These are phyloP conservation scores for Chrysopogon serrulatus DNA, from an alignment of 176 grass and related monocot genomes.

Conservation along the genomic window DNA sequence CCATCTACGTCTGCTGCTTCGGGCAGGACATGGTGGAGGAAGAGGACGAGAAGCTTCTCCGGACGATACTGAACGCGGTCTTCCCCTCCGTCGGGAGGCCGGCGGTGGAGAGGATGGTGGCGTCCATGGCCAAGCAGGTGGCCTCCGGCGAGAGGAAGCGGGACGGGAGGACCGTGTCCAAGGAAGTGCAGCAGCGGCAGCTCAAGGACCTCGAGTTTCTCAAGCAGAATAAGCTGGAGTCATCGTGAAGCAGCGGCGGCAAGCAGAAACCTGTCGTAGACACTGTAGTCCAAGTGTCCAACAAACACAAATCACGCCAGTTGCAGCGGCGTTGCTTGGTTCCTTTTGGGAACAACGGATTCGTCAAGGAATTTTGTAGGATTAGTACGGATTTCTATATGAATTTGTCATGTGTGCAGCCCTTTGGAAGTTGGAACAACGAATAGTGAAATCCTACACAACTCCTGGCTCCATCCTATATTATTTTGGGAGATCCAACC, in stretches of 20 bases:
- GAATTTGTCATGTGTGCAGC: not conserved
- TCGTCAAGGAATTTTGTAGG: not conserved
- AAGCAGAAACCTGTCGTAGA: not conserved
- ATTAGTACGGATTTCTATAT: not conserved
- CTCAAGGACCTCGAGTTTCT: constrained; percentile 88
- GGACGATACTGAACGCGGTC: constrained; percentile 57
- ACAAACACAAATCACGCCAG: not conserved
- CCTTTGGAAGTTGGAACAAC: not conserved
- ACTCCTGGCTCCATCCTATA: too few relatives aligned
- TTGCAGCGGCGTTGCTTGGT: not conserved
- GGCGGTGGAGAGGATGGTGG: constrained; percentile 63
- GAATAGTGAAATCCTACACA: not conserved
- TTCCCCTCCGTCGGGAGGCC: constrained; percentile 71
- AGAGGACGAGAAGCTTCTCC: constrained; percentile 58
- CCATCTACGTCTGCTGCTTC: constrained; percentile 91
- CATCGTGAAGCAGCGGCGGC: not conserved
- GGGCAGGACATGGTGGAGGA: constrained; percentile 81
- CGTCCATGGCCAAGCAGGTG: constrained; percentile 53
- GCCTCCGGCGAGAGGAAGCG: constrained; percentile 52
- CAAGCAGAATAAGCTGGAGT: constrained; percentile 56
- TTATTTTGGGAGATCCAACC: too few relatives aligned
- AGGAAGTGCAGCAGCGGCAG: constrained; percentile 65
- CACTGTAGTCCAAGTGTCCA: not conserved
- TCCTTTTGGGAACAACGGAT: not conserved
- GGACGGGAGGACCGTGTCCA: constrained; percentile 51